A percentile compares a stretch with the other conserved stretches of the same genome.
Conservation (phyloP, 148 eudicot genomes). For the Rhododendron mucronatum region DNA sequence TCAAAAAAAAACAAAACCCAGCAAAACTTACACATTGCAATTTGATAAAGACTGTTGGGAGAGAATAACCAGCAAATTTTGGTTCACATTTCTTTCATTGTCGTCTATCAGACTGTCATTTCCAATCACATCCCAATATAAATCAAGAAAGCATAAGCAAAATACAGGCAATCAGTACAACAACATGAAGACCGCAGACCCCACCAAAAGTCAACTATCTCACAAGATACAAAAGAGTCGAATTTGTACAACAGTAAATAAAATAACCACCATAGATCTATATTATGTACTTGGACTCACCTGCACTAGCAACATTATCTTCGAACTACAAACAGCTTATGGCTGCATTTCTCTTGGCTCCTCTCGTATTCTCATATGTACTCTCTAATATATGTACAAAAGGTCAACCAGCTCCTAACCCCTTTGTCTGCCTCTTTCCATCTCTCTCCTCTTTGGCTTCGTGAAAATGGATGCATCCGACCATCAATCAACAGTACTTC, state of each 20-base stretch:
- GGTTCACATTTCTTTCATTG: not conserved
- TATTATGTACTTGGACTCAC: slow-evolving; percentile 3
- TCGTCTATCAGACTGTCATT: not conserved
- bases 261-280: not conserved
- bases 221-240: not conserved
- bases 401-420: not conserved
- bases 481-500: not conserved
- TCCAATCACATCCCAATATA: not conserved
- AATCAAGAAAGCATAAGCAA: not conserved
- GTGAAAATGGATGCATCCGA: not conserved
- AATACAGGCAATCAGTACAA: not conserved
- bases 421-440: not conserved
- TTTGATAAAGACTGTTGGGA: not conserved
- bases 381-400: not conserved
- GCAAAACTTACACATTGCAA: not conserved
- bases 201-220: not conserved
- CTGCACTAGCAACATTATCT: slow-evolving; percentile 9
- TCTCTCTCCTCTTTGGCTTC: not conserved
- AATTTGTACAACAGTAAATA: slow-evolving; percentile 11
- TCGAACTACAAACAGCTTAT: not conserved
- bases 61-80: not conserved
- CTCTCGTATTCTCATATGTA: not conserved
- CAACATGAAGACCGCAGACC: not conserved
- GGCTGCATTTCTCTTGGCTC: slow-evolving; percentile 2
- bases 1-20: not conserved